phyloP scores from a whole-genome alignment of 352 stramenopile species.

The Blastocystis hominis region DNA sequence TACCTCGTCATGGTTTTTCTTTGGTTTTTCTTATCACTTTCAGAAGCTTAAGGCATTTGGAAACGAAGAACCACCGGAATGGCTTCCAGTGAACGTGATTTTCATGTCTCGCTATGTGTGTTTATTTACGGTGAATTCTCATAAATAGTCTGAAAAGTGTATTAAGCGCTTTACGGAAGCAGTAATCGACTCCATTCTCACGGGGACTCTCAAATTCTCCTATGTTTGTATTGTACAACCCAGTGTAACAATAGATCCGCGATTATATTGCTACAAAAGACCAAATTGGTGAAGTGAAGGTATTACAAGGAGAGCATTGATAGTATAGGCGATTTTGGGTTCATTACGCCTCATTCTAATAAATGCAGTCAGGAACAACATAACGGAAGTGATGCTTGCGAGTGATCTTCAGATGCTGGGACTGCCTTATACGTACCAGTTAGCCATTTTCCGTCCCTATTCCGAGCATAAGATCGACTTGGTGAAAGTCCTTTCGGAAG shows the following conservation, averaged over 20 bases:
- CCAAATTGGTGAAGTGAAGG: slow-evolving; percentile 38
- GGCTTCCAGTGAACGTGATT: slow-evolving; percentile 26
- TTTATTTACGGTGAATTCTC: not conserved
- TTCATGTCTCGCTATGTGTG: slow-evolving; percentile 27
- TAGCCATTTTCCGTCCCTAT: slow-evolving; percentile 31
- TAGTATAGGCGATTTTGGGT: not conserved
- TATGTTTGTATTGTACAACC: not conserved
- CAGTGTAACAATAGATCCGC: not conserved
- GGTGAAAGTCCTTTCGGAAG: not conserved
- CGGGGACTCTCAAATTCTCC: not conserved
- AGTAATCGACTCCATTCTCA: slow-evolving; percentile 23
- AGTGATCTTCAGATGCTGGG: slow-evolving; percentile 8
- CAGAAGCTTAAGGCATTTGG: not conserved
- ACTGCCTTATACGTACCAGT: slow-evolving; percentile 21
- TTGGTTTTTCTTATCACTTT: not conserved
- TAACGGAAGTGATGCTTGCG: slow-evolving; percentile 42
- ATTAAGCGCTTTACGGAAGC: slow-evolving; percentile 34
- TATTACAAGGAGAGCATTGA: not conserved
- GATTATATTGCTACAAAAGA: not conserved
- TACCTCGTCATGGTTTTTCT: not conserved
- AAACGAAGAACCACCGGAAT: slow-evolving; percentile 20
- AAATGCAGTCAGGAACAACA: slow-evolving; percentile 1
- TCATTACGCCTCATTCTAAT: not conserved
- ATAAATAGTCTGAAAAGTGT: slow-evolving; percentile 38
- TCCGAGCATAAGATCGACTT: slow-evolving; percentile 29